Base-by-base conservation (phyloP, 805 yeast genomes). In the Zygotorulaspora florentina region DNA sequence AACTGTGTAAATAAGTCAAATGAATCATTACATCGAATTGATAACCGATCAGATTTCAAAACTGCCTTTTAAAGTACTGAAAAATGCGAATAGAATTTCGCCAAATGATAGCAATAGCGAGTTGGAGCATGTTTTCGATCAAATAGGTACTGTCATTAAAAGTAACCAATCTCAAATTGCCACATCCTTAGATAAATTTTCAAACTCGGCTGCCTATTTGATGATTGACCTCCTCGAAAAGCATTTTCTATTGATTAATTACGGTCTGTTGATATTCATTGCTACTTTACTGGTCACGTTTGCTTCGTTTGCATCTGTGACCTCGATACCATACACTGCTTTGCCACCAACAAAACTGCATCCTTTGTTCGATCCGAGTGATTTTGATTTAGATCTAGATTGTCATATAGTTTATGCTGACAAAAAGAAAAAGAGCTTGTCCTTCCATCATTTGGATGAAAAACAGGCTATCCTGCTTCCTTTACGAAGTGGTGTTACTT, bases 391-490 rank as follows among this genome's bases (percentile, higher is more conserved):
- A 9, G 48, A 44, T 15, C 52, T 50, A 8, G 58, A 53, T 11
- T 58, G 55, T 26, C 51, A 50, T 8, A 53, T 53, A 6, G 33
- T 41, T 8, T 40, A 48, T 2, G 53, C 60, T 9, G 58, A 55
- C 23, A 58, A 52, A 17, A 15, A 37, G 16, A 37, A 44, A 10
- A 46, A 47, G 35, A 46, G 48, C 29, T 40, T 44, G 30, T 37
- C 44, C 12, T 43, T 44, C 25, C 37, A 45, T 8, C 31, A 38
- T 10, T 23, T 57, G 17, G 51, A 48, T 39, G 65, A 57, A 16
- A 60, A 54, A 40, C 66, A 59, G 38, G 81, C 75, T 0, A 33
- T 70, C 4, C 13, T 62, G 3, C 54, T 77, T 57, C 84, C 85
- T 0, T 45, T 79, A 4, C 11, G 70, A 6, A 75, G 77, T 4